Conservation (phyloP, 306 rosid species). For the Cucumis sativus region Cucumber_9930_V3 NC_026656.2:21725001-21725500, state of each 20-base stretch:
- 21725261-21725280: too few relatives aligned
- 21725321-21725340: not conserved
- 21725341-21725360: slow-evolving; percentile 60
- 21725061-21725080: not conserved
- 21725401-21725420: slow-evolving; percentile 87
- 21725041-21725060: too few relatives aligned
- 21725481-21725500: slow-evolving; percentile 14
- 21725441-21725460: slow-evolving; percentile 69
- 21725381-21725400: slow-evolving; percentile 73
- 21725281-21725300: not conserved
- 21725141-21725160: not conserved
- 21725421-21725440: slow-evolving; percentile 55
- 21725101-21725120: not conserved
- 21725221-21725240: too few relatives aligned
- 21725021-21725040: too few relatives aligned
- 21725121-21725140: not conserved
- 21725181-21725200: too few relatives aligned
- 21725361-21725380: slow-evolving; percentile 77
- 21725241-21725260: too few relatives aligned
- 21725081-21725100: not conserved
- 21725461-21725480: slow-evolving; percentile 26
- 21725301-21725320: not conserved
- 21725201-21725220: too few relatives aligned
- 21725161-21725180: too few relatives aligned
- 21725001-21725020: too few relatives aligned